Base-by-base conservation (phyloP, 2,329 filamentous ascomycete species). In the Fusarium foetens region DNA sequence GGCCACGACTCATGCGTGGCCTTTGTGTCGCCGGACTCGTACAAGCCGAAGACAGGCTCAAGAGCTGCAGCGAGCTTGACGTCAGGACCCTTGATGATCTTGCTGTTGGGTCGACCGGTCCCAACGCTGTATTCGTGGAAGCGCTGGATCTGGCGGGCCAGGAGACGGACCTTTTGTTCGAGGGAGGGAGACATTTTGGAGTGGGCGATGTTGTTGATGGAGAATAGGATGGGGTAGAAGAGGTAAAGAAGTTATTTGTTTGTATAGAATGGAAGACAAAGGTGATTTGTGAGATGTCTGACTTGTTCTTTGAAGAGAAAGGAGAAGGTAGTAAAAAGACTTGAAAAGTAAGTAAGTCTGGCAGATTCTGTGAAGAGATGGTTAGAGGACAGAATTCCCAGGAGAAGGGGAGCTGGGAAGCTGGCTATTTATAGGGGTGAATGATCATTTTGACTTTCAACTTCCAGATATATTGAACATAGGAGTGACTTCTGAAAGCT, bases 401-500 rank as follows among this genome's bases (percentile, higher is more conserved):
- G 23, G 23, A 39, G 13, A n/a, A 13, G 2, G 1, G 7, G 3
- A 25, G 29, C 6, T 14, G 1, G 23, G 33, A 27, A 27, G 9
- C 0, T 2, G 23, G 9, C 0, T n/a, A 39, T 29, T 53, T 53
- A 53, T 53, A 53, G 10, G 10, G 5, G n/a, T 14, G 8, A 53
- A n/a, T 7, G 6, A 21, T 25, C 4, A 27, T 17, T 52, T 12
- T 27, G 2, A 3, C 23, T 21, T 52, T 8, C 8, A 6, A 3
- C 10, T 7, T 16, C 0, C 0, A 36, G 3, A 12, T 8, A n/a
- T 8, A 7, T 5, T 27, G 9, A 3, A 7, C 9, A 16, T 1
- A 8, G 5, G 3, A 16, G 13, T 17, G 3, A 6, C 5, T 11
- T 21, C 2, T 11, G 13, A 7, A 27, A 36, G 5, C 0, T 38